Evolutionary conservation across 2,329 filamentous ascomycete genomes (phyloP).

Genomic region (Cadophora luteo-olivacea): DNA sequence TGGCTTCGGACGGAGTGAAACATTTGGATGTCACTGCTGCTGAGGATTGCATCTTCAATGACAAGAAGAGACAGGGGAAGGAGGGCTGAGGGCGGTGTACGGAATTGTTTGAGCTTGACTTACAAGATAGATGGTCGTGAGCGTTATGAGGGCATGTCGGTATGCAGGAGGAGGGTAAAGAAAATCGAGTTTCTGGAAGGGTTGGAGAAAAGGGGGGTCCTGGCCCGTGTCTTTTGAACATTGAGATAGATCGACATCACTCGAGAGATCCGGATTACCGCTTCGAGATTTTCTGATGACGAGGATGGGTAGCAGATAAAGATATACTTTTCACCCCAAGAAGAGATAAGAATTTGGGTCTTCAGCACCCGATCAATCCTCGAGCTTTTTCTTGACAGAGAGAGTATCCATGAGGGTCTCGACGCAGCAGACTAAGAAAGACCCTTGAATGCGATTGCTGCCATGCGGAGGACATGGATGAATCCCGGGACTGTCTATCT

Average conservation of each 20-base stretch:
- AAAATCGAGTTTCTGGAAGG: not conserved
- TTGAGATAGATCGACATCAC: not conserved
- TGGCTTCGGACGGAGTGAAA: constrained; percentile 10
- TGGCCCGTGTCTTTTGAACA: not conserved
- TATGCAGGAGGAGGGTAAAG: not conserved
- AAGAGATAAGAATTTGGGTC: not conserved
- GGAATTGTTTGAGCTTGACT: not conserved
- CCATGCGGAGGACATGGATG: not conserved
- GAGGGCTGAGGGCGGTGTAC: not conserved
- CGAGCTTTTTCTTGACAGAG: not conserved
- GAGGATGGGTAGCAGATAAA: not conserved
- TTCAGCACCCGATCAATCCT: not conserved
- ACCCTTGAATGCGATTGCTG: not conserved
- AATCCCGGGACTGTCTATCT: not conserved
- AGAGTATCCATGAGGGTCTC: not conserved
- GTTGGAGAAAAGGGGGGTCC: not conserved
- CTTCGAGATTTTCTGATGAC: not conserved
- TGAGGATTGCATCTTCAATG: not conserved
- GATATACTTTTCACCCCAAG: not conserved
- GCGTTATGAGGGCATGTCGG: not conserved
- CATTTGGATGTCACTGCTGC: constrained; percentile 9
- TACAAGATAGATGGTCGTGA: not conserved
- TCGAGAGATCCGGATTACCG: not conserved
- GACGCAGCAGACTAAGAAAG: not conserved
- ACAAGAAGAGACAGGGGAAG: not conserved